Base-by-base conservation (phyloP, 345 rosid genomes). In the Conringia planisiliqua region DNA sequence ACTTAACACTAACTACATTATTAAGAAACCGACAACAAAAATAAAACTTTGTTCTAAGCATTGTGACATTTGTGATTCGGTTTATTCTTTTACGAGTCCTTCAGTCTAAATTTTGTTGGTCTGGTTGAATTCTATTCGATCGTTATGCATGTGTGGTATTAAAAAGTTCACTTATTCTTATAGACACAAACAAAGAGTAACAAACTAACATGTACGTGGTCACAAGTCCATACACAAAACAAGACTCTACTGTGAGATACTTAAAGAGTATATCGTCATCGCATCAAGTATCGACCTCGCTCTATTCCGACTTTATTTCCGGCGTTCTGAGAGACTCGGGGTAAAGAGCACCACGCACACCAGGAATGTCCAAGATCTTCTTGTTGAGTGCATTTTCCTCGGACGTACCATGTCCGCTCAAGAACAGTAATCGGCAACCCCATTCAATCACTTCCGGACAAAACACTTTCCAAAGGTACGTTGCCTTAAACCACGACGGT, bases 381-480 rank as follows among this genome's bases (percentile, higher is more conserved):
- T 78, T 76, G 75, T 75, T 83, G 5, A 73, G 80, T 17, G 84
- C 81, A 54, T 7, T 59, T 8, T 66, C 62, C n/a, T 68, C 63
- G 0, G 82, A 50, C 11, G 5, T 26, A n/a, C 56, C 72, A 8
- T 51, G 55, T 26, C 71, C 62, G 2, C 74, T 32, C 38, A 77
- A n/a, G 51, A 35, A 59, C 3, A 73, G 14, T 22, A 84, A 30
- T 14, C 75, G 44, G 48, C 59, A 68, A 39, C 20, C 8, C 84
- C 81, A 88, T 30, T 85, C 87, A 0, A 83, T 5, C 4, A 83
- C 1, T 62, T 91, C 88, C 22, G 94, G 94, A 48, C 80, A 89
- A 0, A 85, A 56, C 77, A 83, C 78, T 78, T 82, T 89, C 79
- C 81, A 79, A 27, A 84, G 44, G 46, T 66, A 85, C 3, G 82